phyloP scores from a whole-genome alignment of 345 rosid species.

The Melaleuca alternifolia region DNA sequence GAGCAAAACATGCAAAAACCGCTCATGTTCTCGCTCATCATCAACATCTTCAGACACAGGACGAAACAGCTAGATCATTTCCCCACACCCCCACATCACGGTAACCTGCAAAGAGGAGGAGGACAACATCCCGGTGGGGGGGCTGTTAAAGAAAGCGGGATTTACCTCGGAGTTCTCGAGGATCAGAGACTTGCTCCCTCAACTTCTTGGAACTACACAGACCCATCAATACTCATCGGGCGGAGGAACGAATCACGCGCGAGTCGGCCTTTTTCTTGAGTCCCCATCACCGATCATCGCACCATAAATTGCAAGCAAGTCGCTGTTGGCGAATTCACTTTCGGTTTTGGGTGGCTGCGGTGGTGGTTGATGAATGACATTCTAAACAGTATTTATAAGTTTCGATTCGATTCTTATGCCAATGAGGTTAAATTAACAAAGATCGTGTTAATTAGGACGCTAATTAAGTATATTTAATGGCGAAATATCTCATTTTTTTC shows the following conservation, averaged over 20 bases:
- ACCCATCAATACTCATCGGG: not conserved
- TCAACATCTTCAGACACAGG: not conserved
- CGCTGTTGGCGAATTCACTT: not conserved
- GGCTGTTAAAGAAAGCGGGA: not conserved
- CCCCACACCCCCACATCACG: not conserved
- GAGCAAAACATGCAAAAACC: not conserved
- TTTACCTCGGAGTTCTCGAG: not conserved
- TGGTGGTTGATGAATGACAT: not conserved
- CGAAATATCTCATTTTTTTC: not conserved
- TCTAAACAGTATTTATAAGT: not conserved
- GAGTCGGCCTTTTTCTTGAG: not conserved
- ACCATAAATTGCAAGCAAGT: not conserved
- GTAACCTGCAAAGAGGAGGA: not conserved
- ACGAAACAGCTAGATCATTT: not conserved
- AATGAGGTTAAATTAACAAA: not conserved
- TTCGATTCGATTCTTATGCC: not conserved
- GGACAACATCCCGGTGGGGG: not conserved
- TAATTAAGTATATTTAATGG: not conserved
- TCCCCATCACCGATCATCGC: not conserved
- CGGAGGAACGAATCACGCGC: not conserved
- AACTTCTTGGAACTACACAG: slow-evolving; percentile 3
- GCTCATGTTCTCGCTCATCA: not conserved
- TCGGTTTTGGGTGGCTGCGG: not conserved
- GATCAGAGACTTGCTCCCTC: not conserved
- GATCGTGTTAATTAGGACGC: not conserved